Evolutionary conservation across 306 rosid species (phyloP).

Genomic region (Carpinus viminea): DNA sequence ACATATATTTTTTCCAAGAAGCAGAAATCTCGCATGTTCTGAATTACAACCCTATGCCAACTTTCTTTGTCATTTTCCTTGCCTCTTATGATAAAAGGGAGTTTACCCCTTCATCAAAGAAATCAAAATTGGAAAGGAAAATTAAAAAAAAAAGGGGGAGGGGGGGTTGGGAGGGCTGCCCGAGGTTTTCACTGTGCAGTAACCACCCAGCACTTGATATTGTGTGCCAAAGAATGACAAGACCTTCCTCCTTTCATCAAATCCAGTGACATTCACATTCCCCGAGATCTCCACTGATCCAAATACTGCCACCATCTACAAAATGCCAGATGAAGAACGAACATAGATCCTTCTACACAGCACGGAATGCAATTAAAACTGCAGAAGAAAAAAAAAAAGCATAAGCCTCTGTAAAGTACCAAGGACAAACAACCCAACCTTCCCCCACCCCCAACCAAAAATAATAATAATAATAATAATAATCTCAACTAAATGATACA

Average conservation of each 20-base stretch:
- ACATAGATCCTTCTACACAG: slow-evolving; percentile 51
- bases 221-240: slow-evolving; percentile 23
- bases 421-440: neutral
- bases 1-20: neutral
- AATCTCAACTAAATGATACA: neutral
- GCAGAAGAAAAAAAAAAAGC: slow-evolving; percentile 41
- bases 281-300: slow-evolving; percentile 12
- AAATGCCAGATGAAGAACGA: slow-evolving; percentile 21
- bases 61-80: slow-evolving; percentile 23
- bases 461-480: neutral
- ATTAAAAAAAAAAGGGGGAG: neutral
- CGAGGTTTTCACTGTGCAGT: slow-evolving; percentile 21
- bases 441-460: neutral
- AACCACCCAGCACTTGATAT: slow-evolving; percentile 27
- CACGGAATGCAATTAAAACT: slow-evolving; percentile 61
- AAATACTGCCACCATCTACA: slow-evolving; percentile 25
- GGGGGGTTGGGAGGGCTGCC: neutral
- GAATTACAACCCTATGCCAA: slow-evolving; percentile 25
- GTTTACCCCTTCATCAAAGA: slow-evolving; percentile 27
- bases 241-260: slow-evolving; percentile 18
- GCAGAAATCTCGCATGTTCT: slow-evolving; percentile 2
- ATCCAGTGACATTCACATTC: slow-evolving; percentile 19
- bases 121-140: slow-evolving; percentile 10
- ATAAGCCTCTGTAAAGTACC: slow-evolving; percentile 24
- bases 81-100: slow-evolving; percentile 27